These are phyloP conservation scores for Trypanosoma lewisi DNA, from an alignment of 208 protist genomes.

Conservation along the genomic window DNA sequence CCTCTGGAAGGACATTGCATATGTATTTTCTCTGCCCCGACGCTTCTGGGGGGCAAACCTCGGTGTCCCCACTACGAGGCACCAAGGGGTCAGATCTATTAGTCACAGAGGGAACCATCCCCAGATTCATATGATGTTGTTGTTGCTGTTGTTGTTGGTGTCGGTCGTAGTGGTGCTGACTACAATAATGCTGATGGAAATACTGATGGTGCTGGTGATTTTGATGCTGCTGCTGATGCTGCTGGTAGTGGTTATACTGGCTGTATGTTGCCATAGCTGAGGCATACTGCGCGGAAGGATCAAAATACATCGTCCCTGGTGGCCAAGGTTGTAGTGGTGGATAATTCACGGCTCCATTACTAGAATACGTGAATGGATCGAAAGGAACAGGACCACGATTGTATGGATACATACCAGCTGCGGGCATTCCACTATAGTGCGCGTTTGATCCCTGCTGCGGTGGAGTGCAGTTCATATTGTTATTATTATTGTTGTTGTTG, in stretches of 20 bases:
- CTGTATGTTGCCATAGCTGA: background rate
- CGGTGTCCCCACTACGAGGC: background rate
- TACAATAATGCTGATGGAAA: conserved; percentile 21
- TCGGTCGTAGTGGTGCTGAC: conserved; percentile 16
- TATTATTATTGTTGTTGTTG: too few species aligned
- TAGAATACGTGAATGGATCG: background rate
- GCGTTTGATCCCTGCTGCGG: background rate
- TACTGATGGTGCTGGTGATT: conserved; percentile 20
- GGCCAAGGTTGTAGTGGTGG: background rate
- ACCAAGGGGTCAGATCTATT: background rate
- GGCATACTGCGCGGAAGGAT: background rate
- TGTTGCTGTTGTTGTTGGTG: conserved; percentile 17
- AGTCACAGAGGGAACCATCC: background rate
- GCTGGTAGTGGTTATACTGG: background rate
- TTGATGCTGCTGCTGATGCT: conserved; percentile 7
- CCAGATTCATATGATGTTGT: conserved; percentile 8
- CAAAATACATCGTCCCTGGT: background rate
- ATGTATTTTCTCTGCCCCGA: background rate
- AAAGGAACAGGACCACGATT: background rate
- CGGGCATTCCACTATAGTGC: background rate
- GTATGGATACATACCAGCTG: conserved; percentile 3
- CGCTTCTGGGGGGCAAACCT: background rate
- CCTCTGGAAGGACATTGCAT: background rate
- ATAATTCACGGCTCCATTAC: background rate
- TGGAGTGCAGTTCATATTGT: background rate